Evolutionary conservation across 345 rosid genomes (phyloP).

Genomic region (Melaleuca alternifolia): DNA sequence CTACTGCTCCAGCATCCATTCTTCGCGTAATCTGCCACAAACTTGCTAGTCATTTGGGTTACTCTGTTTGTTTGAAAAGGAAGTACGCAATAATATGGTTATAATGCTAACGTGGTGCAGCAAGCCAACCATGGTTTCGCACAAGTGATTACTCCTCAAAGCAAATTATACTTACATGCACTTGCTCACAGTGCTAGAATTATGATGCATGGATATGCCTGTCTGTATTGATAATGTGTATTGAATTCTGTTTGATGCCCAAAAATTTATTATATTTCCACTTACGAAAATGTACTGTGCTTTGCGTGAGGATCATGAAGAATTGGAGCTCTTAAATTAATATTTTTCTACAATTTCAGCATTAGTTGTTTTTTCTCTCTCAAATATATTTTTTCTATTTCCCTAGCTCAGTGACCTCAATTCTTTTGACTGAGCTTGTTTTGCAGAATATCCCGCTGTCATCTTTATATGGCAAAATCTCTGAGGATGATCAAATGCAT

Average conservation of each 20-base stretch:
- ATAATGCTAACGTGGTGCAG: not conserved
- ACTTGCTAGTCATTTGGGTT: not conserved
- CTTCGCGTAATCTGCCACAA: too few relatives aligned
- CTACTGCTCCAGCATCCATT: not conserved
- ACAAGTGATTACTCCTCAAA: not conserved
- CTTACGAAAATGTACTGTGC: not conserved
- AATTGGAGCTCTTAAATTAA: too few relatives aligned
- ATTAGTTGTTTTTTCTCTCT: not conserved
- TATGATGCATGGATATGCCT: not conserved
- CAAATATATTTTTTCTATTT: not conserved
- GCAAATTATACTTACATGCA: not conserved
- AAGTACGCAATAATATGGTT: not conserved
- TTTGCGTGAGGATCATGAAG: too few relatives aligned
- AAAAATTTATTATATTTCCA: not conserved
- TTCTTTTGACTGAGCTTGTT: not conserved
- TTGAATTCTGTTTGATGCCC: not conserved
- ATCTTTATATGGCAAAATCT: not conserved
- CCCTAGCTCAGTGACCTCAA: not conserved
- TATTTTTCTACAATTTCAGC: too few relatives aligned
- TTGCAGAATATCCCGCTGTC: not conserved
- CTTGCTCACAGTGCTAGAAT: not conserved
- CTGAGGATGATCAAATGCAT: not conserved
- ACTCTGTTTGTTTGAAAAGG: not conserved
- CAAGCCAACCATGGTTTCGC: not conserved
- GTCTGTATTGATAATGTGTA: not conserved